Evolutionary conservation across 305 asterid genomes (phyloP), one percentile per base, ranked within the genome.

Genomic region (Rubia peregrina): DNA sequence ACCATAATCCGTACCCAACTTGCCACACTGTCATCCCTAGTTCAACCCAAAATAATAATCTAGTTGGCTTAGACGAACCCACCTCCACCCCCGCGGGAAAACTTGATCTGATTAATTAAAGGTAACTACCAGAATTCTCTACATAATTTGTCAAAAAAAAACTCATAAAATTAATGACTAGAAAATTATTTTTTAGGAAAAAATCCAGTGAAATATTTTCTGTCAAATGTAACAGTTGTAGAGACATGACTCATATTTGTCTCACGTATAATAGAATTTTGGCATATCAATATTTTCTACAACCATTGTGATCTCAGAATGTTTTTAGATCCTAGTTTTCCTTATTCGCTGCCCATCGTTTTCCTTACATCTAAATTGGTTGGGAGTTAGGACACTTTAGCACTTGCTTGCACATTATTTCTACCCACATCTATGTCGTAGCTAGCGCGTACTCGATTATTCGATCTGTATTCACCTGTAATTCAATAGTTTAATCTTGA

Each of bases 181-280:
- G 1, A 51, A 17, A 16, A 51, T 3, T 51, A 13, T 17, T 17
- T 51, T 51, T 17, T 1, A 51, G 6, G 24, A 19, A 49, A 17
- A 51, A 51, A 51, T 51, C 59, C 59, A 51, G 59, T 17, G 59
- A 51, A 51, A 51, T 51, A 51, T 51, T 51, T 51, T 21, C 59
- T 51, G 59, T 51, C 59, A 16, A 17, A 17, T 46, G 5, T 46
- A 42, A 10, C 13, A 4, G 4, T 46, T 46, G 17, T 46, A 10
- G 13, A 11, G 17, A 10, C 17, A 3, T 46, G 51, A 12, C 16
- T 46, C 51, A 46, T 9, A 46, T 51, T 17, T 51, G 59, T 51
- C 59, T 51, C 59, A 17, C 9, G 3, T 51, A 51, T 6, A 10
- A 51, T 24, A 51, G 7, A 51, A 16, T 51, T 51, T 51, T 51